Base-by-base conservation (phyloP, 352 stramenopile species). In the Phytophthora fragariae region DNA sequence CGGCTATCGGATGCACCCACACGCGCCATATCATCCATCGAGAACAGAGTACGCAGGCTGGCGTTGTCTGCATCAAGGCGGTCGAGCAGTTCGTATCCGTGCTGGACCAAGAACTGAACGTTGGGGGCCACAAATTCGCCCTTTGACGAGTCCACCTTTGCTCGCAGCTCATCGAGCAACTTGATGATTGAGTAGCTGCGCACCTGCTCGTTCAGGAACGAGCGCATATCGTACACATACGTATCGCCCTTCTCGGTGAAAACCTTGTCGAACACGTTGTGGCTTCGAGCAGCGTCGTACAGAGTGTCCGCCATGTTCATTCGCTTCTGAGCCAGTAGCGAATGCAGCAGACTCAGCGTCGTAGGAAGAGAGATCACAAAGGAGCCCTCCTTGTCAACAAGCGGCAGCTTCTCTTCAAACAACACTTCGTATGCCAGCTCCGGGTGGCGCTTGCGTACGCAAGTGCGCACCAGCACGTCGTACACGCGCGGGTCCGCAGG, bases 1-100 rank as follows among this genome's bases (percentile, higher is more conserved):
- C 33, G 74, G 15, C 47, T 73, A 44, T 80, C 57, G 39, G 47
- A 56, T 41, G 72, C 68, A 0, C 68, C 75, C 71, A 93, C 72
- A 65, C 85, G 81, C 57, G 77, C 80, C 86, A 96, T 93, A 62
- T 95, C 88, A 68, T 96, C 90, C 87, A 96, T 95, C 0, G 86
- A 88, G 58, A 96, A 96, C 27, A 94, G 77, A 50, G 79, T 79
- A 24, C 90, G 88, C 15, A 92, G 62, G 41, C 80, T 86, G 19
- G 83, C 53, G 49, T 93, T 85, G 66, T 94, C 86, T 2, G 74
- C 77, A 69, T 96, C 90, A 58, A 96, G 75, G 21, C 91, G 83
- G 70, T 96, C 90, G 39, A 96, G 77, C 37, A 96, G 72, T 4
- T 93, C 84, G 57, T 87, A 92, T 15, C 86, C 89, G 54, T 96